These are phyloP conservation scores for Chlorella variabilis DNA, from an alignment of 163 green algal species.

Conservation along the genomic window DNA sequence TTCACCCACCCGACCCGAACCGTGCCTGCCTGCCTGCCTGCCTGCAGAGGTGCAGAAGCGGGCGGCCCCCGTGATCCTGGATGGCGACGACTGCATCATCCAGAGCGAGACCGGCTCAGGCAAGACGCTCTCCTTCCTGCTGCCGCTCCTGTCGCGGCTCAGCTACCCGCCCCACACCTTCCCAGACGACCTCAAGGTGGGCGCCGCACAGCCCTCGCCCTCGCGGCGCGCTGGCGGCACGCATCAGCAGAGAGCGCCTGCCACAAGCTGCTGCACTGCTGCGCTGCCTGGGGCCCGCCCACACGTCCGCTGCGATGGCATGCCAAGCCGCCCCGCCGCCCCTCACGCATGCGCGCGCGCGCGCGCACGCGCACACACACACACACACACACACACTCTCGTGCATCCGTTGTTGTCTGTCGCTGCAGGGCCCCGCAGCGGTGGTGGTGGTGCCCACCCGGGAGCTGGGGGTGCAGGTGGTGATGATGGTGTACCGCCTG, in stretches of 20 bases:
- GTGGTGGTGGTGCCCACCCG: constrained; percentile 86
- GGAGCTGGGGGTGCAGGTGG: constrained; percentile 88
- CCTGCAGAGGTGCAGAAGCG: constrained; percentile 79
- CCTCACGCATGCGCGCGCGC: too few relatives aligned
- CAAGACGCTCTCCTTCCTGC: constrained; percentile 84
- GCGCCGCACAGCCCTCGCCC: too few relatives aligned
- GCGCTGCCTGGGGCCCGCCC: too few relatives aligned
- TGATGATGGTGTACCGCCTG: constrained; percentile 78
- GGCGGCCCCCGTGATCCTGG: constrained; percentile 57
- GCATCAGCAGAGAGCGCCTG: too few relatives aligned
- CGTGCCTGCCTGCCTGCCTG: background rate
- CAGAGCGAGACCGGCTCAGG: constrained; percentile 72
- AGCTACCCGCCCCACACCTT: constrained; percentile 76
- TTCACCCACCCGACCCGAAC: background rate
- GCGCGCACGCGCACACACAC: too few relatives aligned
- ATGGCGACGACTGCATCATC: constrained; percentile 68
- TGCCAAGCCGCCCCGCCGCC: too few relatives aligned
- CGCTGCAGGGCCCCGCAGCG: constrained; percentile 64
- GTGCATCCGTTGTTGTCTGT: too few relatives aligned
- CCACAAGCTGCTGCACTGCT: background rate
- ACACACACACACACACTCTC: too few relatives aligned
- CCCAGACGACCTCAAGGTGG: constrained; percentile 71
- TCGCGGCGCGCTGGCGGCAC: too few relatives aligned
- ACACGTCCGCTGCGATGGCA: too few relatives aligned
- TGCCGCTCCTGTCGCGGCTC: constrained; percentile 67